These are phyloP conservation scores for Verticillium albo-atrum DNA, from an alignment of 2,329 filamentous ascomycete species.

Conservation along the genomic window DNA sequence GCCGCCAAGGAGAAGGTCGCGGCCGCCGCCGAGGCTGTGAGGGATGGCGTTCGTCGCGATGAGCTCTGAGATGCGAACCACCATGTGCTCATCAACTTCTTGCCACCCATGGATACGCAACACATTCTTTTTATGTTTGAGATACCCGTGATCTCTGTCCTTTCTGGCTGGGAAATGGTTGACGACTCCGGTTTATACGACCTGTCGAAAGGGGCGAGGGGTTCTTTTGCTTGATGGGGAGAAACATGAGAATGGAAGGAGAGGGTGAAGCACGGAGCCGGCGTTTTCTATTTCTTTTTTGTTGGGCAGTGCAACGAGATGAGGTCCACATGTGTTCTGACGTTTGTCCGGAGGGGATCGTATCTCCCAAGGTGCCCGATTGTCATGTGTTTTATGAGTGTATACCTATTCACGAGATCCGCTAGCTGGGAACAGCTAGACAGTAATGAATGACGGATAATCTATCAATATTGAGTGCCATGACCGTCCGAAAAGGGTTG, in stretches of 20 bases:
- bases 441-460: neutral
- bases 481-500: too few species aligned
- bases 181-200: neutral
- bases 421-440: neutral
- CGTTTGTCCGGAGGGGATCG: neutral
- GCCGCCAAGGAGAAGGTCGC: neutral
- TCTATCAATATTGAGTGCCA: neutral
- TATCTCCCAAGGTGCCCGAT: neutral
- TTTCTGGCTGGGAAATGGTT: neutral
- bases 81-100: neutral
- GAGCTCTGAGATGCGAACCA: neutral
- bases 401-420: neutral
- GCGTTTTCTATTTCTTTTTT: neutral
- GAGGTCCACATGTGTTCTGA: neutral
- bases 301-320: neutral
- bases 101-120: neutral
- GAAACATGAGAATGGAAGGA: neutral
- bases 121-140: neutral
- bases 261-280: neutral
- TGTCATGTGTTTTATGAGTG: neutral
- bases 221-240: neutral
- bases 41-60: neutral
- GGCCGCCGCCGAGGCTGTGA: slow-evolving; percentile 1
- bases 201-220: neutral
- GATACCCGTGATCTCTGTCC: neutral